phyloP scores from a whole-genome alignment of 208 protist species.

The Novymonas esmeraldas region DNA sequence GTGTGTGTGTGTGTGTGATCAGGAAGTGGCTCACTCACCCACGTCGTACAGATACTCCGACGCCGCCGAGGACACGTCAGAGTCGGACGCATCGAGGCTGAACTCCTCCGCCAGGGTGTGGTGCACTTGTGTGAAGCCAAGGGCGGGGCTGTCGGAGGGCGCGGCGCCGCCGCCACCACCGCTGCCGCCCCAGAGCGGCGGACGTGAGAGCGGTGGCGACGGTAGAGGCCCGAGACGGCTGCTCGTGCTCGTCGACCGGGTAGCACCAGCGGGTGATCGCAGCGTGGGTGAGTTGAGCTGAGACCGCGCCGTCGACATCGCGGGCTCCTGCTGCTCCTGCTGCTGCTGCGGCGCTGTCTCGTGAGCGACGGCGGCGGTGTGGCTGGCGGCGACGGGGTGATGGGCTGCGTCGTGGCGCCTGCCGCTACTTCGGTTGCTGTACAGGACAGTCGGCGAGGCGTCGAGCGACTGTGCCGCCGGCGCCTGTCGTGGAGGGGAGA shows the following conservation, averaged over 20 bases:
- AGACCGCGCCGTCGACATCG: no score
- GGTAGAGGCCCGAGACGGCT: conserved; percentile 3
- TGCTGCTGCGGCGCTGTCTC: background rate
- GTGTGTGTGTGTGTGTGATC: no score
- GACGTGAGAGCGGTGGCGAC: conserved; percentile 12
- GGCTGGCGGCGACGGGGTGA: background rate
- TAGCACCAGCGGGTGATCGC: background rate
- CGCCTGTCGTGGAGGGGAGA: no score
- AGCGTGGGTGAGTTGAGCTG: background rate
- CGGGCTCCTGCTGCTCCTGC: no score
- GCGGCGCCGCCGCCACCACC: background rate
- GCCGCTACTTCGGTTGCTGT: conserved; percentile 27
- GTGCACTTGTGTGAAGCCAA: conserved; percentile 60
- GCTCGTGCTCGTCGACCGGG: conserved; percentile 5
- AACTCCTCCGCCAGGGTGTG: conserved; percentile 65
- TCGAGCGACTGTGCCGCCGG: no score
- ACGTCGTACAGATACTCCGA: conserved; percentile 62
- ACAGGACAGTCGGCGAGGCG: conserved; percentile 7
- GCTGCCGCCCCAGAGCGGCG: conserved; percentile 2
- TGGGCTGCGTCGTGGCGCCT: background rate
- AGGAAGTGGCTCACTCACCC: background rate
- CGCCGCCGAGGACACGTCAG: conserved; percentile 31
- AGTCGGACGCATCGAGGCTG: conserved; percentile 62
- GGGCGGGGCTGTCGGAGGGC: conserved; percentile 39
- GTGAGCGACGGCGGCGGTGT: background rate